These are phyloP conservation scores for Begonia masoniana DNA, from an alignment of 306 rosid species.

Conservation along the genomic window DNA sequence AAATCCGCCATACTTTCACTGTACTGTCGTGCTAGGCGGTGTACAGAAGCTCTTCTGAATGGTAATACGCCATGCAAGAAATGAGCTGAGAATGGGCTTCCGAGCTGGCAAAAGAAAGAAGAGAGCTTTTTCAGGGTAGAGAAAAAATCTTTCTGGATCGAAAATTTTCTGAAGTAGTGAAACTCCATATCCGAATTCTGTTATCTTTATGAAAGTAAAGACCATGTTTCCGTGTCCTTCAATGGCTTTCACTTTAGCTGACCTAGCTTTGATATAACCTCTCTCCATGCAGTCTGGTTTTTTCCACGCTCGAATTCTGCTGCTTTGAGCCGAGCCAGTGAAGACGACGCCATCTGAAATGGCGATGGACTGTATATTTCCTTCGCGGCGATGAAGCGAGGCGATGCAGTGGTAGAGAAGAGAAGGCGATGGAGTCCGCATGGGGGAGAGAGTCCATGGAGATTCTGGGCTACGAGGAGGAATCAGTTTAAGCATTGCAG, in stretches of 20 bases:
- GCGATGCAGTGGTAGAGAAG: too few relatives aligned
- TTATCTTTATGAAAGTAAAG: constrained; percentile 31
- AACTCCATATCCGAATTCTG: constrained; percentile 32
- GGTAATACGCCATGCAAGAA: constrained; percentile 40
- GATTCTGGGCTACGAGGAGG: neutral
- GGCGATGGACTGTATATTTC: too few relatives aligned
- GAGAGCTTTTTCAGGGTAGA: constrained; percentile 16
- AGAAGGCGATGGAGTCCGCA: too few relatives aligned
- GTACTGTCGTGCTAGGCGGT: constrained; percentile 43
- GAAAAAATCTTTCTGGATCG: constrained; percentile 27
- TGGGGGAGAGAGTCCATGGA: too few relatives aligned
- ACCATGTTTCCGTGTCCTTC: constrained; percentile 21
- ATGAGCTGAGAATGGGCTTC: constrained; percentile 25
- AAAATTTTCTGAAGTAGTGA: constrained; percentile 20
- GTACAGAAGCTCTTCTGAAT: constrained; percentile 32
- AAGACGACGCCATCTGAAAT: constrained; percentile 23
- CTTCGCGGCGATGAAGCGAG: too few relatives aligned
- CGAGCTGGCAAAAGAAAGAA: constrained; percentile 15
- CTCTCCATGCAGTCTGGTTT: constrained; percentile 37
- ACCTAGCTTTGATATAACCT: constrained; percentile 25
- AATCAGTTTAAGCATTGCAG: too few relatives aligned
- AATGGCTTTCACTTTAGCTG: constrained; percentile 30
- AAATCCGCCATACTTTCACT: constrained; percentile 36
- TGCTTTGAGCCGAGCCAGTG: constrained; percentile 30
- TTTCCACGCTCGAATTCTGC: constrained; percentile 33